Conservation (phyloP, 225 moss, liverwort and hornwort genomes). For the Straminergon stramineum region DNA sequence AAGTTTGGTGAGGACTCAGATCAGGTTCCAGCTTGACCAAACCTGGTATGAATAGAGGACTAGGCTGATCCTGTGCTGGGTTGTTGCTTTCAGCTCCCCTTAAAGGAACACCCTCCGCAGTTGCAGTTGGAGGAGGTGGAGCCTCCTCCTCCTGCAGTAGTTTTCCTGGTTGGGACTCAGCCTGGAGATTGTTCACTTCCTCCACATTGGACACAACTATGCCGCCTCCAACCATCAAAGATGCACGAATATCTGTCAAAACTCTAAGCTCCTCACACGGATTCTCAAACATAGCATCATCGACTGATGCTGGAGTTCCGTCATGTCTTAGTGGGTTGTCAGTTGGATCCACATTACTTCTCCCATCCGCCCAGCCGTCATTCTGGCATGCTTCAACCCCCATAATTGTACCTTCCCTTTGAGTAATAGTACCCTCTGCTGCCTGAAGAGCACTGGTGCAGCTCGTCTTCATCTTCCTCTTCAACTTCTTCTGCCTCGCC, state of each 20-base stretch:
- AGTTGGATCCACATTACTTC: neutral
- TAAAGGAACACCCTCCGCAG: neutral
- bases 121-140: neutral
- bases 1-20: neutral
- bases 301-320: neutral
- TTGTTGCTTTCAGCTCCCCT: no score
- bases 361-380: neutral
- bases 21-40: slow-evolving; percentile 25
- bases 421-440: neutral
- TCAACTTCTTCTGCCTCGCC: slow-evolving; percentile 17
- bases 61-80: no score
- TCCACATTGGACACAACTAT: neutral
- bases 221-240: neutral
- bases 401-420: neutral
- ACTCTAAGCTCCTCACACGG: neutral
- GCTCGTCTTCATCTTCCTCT: slow-evolving; percentile 5
- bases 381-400: neutral
- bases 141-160: neutral
- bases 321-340: neutral
- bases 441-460: neutral
- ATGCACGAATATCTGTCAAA: neutral
- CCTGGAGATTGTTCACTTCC: neutral
- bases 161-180: neutral
- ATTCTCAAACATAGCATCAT: slow-evolving; percentile 1
- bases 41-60: neutral